These are phyloP conservation scores for Parachlorella kessleri DNA, from an alignment of 139 green algal species.

Conservation along the genomic window DNA sequence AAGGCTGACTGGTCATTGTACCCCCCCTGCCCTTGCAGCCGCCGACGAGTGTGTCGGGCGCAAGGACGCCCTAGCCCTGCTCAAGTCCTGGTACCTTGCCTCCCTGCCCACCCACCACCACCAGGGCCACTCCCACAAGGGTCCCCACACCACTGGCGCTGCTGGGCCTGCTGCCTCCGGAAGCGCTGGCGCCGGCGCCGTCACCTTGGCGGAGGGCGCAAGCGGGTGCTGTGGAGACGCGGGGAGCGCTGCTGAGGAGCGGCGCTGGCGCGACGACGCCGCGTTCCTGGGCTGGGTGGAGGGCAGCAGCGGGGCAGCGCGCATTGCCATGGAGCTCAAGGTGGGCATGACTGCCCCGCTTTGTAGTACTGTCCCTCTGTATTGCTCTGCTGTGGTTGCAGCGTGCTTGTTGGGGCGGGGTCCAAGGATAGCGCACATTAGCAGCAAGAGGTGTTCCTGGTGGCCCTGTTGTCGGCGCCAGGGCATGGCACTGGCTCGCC, in stretches of 20 bases:
- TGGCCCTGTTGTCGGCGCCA: too few species aligned
- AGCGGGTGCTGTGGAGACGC: neutral
- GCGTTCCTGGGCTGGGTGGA: slow-evolving; percentile 79
- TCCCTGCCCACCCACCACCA: neutral
- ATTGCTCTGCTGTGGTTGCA: too few species aligned
- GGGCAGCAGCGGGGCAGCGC: slow-evolving; percentile 48
- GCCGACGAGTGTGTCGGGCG: slow-evolving; percentile 35
- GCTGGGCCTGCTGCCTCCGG: neutral
- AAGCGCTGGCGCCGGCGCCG: neutral
- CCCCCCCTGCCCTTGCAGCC: neutral
- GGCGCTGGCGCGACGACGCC: slow-evolving; percentile 46
- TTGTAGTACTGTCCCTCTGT: neutral
- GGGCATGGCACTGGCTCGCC: too few species aligned
- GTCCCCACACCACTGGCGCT: too few species aligned
- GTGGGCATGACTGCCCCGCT: too few species aligned
- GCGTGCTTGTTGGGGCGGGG: too few species aligned
- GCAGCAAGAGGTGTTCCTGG: too few species aligned
- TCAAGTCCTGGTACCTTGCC: slow-evolving; percentile 46
- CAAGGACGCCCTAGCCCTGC: slow-evolving; percentile 24
- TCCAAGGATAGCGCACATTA: too few species aligned
- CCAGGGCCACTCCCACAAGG: neutral
- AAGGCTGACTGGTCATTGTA: neutral
- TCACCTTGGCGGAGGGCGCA: neutral
- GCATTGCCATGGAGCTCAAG: slow-evolving; percentile 72
- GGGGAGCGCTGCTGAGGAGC: neutral